A percentile compares a stretch with the other conserved stretches of the same genome.
phyloP scores from a whole-genome alignment of 2,329 filamentous ascomycete species.

The Paecilomyces variotii region DNA sequence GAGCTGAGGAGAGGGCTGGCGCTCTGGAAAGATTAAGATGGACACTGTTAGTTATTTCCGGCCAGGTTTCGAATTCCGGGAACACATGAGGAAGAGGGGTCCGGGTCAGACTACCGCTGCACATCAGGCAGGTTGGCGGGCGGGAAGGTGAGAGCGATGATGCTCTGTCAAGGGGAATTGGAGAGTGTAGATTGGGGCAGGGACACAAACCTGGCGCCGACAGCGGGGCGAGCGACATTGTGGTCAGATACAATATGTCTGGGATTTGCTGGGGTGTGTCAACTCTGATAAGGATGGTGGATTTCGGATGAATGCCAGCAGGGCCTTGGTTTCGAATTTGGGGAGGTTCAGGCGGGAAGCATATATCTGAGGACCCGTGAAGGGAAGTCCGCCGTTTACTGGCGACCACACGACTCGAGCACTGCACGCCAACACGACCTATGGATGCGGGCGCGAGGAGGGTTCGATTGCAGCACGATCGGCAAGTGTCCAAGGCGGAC shows the following conservation, averaged over 20 bases:
- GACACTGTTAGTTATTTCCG: conserved; percentile 4
- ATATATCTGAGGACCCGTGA: not conserved
- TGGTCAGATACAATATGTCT: conserved; percentile 5
- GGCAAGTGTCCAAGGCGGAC: not conserved
- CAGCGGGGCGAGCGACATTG: conserved; percentile 17
- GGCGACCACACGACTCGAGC: not conserved
- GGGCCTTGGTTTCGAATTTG: conserved; percentile 1
- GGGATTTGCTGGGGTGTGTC: conserved; percentile 4
- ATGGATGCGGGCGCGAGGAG: not conserved
- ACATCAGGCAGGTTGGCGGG: conserved; percentile 12
- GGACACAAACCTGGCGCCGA: conserved; percentile 17
- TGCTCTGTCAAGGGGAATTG: not conserved
- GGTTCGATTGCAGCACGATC: not conserved
- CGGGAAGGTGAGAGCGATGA: conserved; percentile 1
- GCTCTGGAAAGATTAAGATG: conserved; percentile 14
- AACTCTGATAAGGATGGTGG: conserved; percentile 2
- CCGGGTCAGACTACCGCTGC: conserved; percentile 8
- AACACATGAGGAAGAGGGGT: conserved; percentile 2
- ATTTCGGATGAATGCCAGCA: conserved; percentile 1
- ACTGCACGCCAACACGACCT: not conserved
- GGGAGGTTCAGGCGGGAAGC: not conserved
- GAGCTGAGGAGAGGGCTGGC: conserved; percentile 24
- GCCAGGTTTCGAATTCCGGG: not conserved
- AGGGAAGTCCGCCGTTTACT: not conserved
- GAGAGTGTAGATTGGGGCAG: not conserved